Conservation (phyloP, 2,329 filamentous ascomycete genomes). For the Phyllachora maydis region DNA sequence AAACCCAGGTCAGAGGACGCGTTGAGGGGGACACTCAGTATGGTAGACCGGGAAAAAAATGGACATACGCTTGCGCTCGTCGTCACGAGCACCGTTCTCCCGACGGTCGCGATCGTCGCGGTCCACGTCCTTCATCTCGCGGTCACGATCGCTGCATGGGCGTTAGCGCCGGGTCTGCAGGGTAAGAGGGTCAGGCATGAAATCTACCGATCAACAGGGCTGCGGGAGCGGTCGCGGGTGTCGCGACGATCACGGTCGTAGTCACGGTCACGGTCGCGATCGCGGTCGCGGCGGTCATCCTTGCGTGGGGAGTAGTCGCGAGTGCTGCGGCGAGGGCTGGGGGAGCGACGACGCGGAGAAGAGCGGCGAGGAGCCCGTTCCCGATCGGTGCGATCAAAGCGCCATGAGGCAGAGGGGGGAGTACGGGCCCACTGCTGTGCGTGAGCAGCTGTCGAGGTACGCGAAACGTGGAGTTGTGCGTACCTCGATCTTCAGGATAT, state of each 20-base stretch:
- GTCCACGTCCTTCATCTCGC: conserved; percentile 30
- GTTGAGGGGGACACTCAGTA: no score
- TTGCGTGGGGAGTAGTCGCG: conserved; percentile 76
- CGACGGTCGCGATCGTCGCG: conserved; percentile 54
- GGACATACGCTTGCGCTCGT: conserved; percentile 72
- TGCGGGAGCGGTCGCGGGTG: conserved; percentile 52
- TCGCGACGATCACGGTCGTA: conserved; percentile 56
- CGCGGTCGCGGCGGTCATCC: conserved; percentile 66
- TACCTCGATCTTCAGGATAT: conserved; percentile 95
- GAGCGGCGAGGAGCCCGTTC: conserved; percentile 29
- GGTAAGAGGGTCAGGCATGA: neutral
- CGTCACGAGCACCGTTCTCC: conserved; percentile 63
- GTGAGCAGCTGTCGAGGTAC: neutral
- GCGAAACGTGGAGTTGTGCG: conserved; percentile 8
- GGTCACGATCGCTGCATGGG: conserved; percentile 14
- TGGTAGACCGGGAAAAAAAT: no score
- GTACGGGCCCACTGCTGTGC: conserved; percentile 76
- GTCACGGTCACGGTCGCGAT: conserved; percentile 49
- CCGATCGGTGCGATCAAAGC: conserved; percentile 47
- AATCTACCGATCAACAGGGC: conserved; percentile 40
- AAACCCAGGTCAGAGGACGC: no score
- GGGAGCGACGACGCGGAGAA: conserved; percentile 47
- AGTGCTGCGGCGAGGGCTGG: conserved; percentile 55
- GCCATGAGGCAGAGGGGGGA: conserved; percentile 93
- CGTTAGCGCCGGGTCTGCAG: conserved; percentile 1